Conservation (phyloP, 257 asterid genomes). For the Nicotiana obtusifolia region DNA sequence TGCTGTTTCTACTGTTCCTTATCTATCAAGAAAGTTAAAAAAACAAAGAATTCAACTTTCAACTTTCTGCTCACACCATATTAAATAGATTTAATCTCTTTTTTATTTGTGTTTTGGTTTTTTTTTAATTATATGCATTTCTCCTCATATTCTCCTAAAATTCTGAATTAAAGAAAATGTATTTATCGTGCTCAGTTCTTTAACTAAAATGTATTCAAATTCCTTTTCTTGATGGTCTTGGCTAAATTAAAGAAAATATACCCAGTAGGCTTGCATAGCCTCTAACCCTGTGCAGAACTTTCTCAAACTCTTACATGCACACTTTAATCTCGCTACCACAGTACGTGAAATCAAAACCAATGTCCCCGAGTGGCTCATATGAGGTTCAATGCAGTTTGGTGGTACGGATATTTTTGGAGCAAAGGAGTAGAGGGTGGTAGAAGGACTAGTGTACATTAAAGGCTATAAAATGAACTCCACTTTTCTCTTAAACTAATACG, state of each 20-base stretch:
- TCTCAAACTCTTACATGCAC: background rate
- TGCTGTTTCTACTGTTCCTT: background rate
- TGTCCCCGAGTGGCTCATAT: background rate
- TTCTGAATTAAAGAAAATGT: background rate
- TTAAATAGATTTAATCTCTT: background rate
- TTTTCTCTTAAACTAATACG: too few species aligned
- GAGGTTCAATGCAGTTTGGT: background rate
- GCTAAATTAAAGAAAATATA: background rate
- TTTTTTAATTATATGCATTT: background rate
- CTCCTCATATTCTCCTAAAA: background rate
- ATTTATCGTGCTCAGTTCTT: background rate
- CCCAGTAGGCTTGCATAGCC: background rate
- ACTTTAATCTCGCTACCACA: background rate
- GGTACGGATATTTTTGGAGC: too few species aligned
- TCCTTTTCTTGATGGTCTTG: slow-evolving; percentile 8
- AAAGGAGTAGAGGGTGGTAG: too few species aligned
- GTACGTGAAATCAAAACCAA: background rate
- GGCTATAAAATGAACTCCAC: too few species aligned
- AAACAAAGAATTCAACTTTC: background rate
- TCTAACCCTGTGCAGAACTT: background rate
- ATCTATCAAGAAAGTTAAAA: background rate
- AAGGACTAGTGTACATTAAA: too few species aligned
- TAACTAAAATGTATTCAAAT: background rate
- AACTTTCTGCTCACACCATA: background rate
- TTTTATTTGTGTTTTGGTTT: background rate